phyloP scores from a whole-genome alignment of 176 grass and related monocot species.

The Saccharum spontaneum region DNA sequence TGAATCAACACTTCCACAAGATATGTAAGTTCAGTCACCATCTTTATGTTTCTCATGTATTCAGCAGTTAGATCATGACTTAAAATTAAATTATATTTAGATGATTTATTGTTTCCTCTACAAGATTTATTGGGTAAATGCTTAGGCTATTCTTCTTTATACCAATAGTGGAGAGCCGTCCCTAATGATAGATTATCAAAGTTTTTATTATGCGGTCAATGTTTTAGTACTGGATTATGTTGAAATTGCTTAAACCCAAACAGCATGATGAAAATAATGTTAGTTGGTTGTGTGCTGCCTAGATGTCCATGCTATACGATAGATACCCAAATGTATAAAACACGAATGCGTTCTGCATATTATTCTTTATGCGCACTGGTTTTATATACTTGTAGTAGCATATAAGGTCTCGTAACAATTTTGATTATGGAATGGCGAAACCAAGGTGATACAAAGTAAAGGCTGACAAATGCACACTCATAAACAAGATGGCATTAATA shows the following conservation, averaged over 20 bases:
- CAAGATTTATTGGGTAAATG: constrained; percentile 3
- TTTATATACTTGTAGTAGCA: background rate
- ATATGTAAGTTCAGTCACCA: constrained; percentile 68
- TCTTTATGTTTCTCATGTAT: constrained; percentile 19
- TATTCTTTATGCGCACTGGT: background rate
- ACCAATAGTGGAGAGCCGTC: background rate
- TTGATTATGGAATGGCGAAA: constrained; percentile 6
- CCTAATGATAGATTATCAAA: background rate
- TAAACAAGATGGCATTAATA: background rate
- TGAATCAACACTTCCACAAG: constrained; percentile 96
- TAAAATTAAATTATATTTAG: constrained; percentile 15
- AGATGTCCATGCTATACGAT: constrained; percentile 16
- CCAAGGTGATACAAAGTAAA: background rate
- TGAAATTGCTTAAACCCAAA: constrained; percentile 16
- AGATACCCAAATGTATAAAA: background rate
- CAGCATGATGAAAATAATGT: background rate
- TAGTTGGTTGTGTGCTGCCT: constrained; percentile 10
- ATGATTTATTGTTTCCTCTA: background rate
- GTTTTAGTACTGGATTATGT: constrained; percentile 12
- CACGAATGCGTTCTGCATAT: background rate
- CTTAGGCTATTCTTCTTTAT: background rate
- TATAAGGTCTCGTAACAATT: background rate
- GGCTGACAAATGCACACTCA: background rate
- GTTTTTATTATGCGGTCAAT: background rate
- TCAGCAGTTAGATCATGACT: background rate